These are phyloP conservation scores for Myxozyma neotropica DNA, from an alignment of 805 yeast genomes.

Conservation along the genomic window DNA sequence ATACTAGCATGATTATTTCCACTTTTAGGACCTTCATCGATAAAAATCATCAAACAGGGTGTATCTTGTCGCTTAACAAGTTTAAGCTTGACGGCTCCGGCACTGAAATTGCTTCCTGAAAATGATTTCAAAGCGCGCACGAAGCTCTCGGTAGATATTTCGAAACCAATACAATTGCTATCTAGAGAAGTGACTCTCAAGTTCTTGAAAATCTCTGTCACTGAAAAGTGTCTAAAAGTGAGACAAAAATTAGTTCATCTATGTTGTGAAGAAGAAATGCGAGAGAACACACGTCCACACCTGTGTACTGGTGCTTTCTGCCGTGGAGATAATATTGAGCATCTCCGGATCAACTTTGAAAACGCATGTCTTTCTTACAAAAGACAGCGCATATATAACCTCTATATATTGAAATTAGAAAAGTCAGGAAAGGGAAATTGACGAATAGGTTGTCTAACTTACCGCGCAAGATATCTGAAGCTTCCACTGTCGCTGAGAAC, in stretches of 20 bases:
- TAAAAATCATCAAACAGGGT: slow-evolving; percentile 57
- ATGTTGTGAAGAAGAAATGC: background rate
- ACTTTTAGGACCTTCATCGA: slow-evolving; percentile 64
- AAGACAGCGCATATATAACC: slow-evolving; percentile 54
- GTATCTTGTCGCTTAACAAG: slow-evolving; percentile 43
- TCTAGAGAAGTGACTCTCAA: slow-evolving; percentile 38
- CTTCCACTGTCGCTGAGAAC: background rate
- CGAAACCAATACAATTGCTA: slow-evolving; percentile 60
- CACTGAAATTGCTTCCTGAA: slow-evolving; percentile 48
- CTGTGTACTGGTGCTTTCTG: slow-evolving; percentile 57
- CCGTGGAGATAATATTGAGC: slow-evolving; percentile 55
- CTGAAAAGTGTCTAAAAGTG: slow-evolving; percentile 13
- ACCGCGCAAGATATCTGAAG: slow-evolving; percentile 13
- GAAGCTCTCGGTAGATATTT: slow-evolving; percentile 63
- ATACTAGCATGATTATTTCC: slow-evolving; percentile 34
- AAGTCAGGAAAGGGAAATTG: background rate
- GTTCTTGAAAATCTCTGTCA: slow-evolving; percentile 12
- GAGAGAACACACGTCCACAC: slow-evolving; percentile 51
- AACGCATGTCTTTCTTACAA: slow-evolving; percentile 58
- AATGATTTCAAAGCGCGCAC: slow-evolving; percentile 58
- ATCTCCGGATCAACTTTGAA: slow-evolving; percentile 56
- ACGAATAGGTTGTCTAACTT: background rate
- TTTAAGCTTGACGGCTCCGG: slow-evolving; percentile 31
- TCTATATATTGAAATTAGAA: slow-evolving; percentile 34
- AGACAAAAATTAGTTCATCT: too few relatives aligned